Conservation (phyloP, 768 basidiomycete species). For the Leccinum uliginosum region DNA sequence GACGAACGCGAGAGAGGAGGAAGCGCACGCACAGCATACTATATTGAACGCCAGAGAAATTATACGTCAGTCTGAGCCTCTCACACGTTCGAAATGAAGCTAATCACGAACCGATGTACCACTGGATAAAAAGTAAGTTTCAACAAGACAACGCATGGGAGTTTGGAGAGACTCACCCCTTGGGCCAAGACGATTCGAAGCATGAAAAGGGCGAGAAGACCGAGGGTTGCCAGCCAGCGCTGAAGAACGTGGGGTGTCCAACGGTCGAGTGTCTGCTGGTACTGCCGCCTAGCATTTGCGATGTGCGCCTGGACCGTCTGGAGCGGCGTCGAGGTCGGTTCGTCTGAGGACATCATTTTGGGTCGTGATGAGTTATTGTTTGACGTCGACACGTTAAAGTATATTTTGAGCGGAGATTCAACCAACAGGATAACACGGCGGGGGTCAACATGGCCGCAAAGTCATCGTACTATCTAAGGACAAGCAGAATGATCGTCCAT, state of each 20-base stretch:
- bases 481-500: too few relatives aligned
- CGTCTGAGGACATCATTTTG: constrained; percentile 34
- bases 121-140: constrained; percentile 40
- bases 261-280: constrained; percentile 87
- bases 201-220: constrained; percentile 69
- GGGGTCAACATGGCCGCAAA: too few relatives aligned
- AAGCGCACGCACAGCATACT: constrained; percentile 64
- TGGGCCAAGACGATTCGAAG: constrained; percentile 84
- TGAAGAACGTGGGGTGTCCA: constrained; percentile 88
- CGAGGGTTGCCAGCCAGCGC: constrained; percentile 80
- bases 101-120: constrained; percentile 80
- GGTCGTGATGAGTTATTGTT: constrained; percentile 9
- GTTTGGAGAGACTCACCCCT: constrained; percentile 55
- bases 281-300: constrained; percentile 62
- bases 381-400: neutral
- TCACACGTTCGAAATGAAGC: neutral
- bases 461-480: too few relatives aligned
- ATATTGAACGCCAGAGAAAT: neutral
- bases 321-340: constrained; percentile 24
- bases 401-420: neutral
- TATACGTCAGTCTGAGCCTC: neutral
- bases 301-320: constrained; percentile 26
- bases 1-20: neutral
- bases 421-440: too few relatives aligned
- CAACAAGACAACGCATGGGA: neutral